Evolutionary conservation across 176 grass and related monocot species (phyloP).

Genomic region (Avena insularis): DNA sequence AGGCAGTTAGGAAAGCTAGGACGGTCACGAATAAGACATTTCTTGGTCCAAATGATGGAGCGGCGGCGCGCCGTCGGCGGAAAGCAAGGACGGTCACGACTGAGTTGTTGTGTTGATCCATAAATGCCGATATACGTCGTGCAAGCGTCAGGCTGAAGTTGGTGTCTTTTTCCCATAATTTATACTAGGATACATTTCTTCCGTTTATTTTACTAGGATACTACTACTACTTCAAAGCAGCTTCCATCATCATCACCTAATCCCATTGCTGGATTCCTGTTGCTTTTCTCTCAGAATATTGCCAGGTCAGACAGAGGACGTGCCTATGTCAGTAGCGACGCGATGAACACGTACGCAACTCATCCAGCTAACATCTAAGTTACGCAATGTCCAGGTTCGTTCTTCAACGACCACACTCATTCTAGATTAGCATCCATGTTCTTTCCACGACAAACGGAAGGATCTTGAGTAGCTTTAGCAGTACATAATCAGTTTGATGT

Average conservation of each 20-base stretch:
- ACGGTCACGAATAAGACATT: neutral
- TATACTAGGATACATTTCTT: too few species aligned
- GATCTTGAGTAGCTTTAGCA: neutral
- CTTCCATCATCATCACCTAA: neutral
- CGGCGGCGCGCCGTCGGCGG: neutral
- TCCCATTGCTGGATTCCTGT: neutral
- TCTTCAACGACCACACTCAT: neutral
- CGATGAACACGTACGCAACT: neutral
- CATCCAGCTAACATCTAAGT: neutral
- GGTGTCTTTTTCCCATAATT: too few species aligned
- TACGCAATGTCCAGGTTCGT: neutral
- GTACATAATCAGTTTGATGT: neutral
- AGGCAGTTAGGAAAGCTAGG: too few species aligned
- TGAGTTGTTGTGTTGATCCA: neutral
- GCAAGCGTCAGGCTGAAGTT: conserved; percentile 21
- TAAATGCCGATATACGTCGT: neutral
- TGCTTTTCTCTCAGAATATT: neutral
- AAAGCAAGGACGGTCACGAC: neutral
- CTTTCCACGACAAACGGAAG: neutral
- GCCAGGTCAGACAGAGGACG: neutral
- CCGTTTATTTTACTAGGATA: too few species aligned
- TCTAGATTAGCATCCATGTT: neutral
- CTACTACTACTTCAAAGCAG: neutral
- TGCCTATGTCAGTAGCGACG: neutral
- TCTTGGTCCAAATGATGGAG: neutral